phyloP scores from a whole-genome alignment of 2,329 filamentous ascomycete species.

The Eutypa lata region DNA sequence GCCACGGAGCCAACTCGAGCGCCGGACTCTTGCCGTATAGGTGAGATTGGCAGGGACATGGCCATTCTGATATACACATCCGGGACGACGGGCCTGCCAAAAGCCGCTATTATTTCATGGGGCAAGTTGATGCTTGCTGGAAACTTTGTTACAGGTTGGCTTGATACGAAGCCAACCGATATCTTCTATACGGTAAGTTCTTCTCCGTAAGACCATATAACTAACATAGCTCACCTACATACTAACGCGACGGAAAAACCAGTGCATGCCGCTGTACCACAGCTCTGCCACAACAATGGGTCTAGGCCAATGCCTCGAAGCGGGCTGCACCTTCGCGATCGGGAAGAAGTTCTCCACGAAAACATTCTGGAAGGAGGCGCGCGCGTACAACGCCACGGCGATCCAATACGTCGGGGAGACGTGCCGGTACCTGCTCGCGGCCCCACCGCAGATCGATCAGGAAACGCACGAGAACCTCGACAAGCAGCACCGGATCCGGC shows the following conservation, averaged over 20 bases:
- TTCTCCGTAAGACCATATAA: no score
- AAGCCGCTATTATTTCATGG: constrained; percentile 75
- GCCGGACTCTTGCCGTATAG: constrained; percentile 54
- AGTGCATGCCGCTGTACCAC: constrained; percentile 90
- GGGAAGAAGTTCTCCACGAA: constrained; percentile 76
- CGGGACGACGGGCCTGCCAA: constrained; percentile 81
- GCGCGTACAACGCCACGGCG: constrained; percentile 66
- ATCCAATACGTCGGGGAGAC: constrained; percentile 91
- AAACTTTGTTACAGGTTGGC: constrained; percentile 51
- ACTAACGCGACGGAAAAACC: no score
- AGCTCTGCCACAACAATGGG: constrained; percentile 73
- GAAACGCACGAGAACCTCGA: constrained; percentile 67
- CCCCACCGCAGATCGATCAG: constrained; percentile 59
- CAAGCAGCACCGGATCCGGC: constrained; percentile 66
- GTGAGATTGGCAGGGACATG: constrained; percentile 52
- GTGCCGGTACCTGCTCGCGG: constrained; percentile 74
- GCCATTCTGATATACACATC: constrained; percentile 80
- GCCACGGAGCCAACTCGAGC: constrained; percentile 51
- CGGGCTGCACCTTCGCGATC: constrained; percentile 65
- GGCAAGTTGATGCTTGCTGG: constrained; percentile 56
- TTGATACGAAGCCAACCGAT: constrained; percentile 60
- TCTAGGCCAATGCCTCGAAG: constrained; percentile 56
- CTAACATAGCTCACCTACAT: no score
- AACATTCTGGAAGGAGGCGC: constrained; percentile 73
- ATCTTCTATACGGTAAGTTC: constrained; percentile 68